Conservation (phyloP, 345 rosid genomes). For the Laguncularia racemosa region DNA sequence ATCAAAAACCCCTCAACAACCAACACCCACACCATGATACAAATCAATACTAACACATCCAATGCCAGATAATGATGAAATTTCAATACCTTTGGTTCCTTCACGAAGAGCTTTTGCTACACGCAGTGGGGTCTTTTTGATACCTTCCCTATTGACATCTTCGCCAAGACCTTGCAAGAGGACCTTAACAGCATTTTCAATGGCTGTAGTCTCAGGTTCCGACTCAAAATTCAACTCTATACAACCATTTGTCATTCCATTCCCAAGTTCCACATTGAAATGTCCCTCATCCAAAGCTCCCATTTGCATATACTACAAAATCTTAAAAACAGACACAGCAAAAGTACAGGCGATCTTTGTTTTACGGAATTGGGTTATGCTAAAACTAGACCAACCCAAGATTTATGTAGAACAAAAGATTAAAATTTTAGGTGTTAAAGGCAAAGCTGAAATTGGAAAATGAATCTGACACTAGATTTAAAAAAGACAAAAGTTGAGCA, state of each 20-base stretch:
- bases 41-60: background rate
- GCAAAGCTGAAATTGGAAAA: no score
- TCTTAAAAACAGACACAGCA: slow-evolving; percentile 8
- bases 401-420: no score
- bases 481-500: no score
- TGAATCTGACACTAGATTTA: no score
- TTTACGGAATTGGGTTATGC: background rate
- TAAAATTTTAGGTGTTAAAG: no score
- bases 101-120: slow-evolving; percentile 89
- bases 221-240: slow-evolving; percentile 37
- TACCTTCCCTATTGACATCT: slow-evolving; percentile 76
- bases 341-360: slow-evolving; percentile 11
- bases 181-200: slow-evolving; percentile 72
- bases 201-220: slow-evolving; percentile 61
- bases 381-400: no score
- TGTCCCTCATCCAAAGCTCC: slow-evolving; percentile 72
- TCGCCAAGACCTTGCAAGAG: slow-evolving; percentile 78
- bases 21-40: background rate
- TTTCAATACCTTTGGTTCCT: slow-evolving; percentile 64
- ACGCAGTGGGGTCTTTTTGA: slow-evolving; percentile 85
- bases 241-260: slow-evolving; percentile 38
- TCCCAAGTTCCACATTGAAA: slow-evolving; percentile 47
- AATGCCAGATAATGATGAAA: background rate
- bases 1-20: background rate
- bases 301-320: slow-evolving; percentile 38